Evolutionary conservation across 2,329 filamentous ascomycete species (phyloP).

Genomic region (Exserohilum rostratum): DNA sequence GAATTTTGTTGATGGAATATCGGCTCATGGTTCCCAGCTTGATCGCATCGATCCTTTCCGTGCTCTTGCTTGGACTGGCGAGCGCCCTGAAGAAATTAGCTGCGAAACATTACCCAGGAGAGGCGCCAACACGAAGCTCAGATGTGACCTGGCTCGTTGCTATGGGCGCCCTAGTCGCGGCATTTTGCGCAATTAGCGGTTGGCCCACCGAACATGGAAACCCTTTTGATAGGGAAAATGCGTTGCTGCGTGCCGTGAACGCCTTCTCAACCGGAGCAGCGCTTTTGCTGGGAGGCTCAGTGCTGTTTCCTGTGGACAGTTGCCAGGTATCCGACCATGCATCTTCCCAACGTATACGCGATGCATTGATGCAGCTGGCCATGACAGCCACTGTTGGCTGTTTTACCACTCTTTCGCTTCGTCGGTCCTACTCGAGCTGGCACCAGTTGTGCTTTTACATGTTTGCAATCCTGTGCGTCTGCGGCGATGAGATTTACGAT

Average conservation of each 20-base stretch:
- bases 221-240: conserved; percentile 10
- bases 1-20: conserved; percentile 35
- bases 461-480: conserved; percentile 15
- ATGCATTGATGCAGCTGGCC: conserved; percentile 13
- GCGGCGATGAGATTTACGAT: conserved; percentile 8
- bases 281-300: conserved; percentile 22
- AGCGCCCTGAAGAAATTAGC: conserved; percentile 20
- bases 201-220: conserved; percentile 8
- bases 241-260: conserved; percentile 21
- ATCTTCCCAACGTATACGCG: neutral
- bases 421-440: conserved; percentile 31
- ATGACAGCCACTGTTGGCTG: conserved; percentile 23
- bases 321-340: neutral
- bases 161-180: conserved; percentile 11
- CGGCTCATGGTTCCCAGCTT: conserved; percentile 30
- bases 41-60: conserved; percentile 27
- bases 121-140: neutral
- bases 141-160: conserved; percentile 1
- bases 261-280: conserved; percentile 20
- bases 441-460: conserved; percentile 24
- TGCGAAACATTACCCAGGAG: conserved; percentile 11
- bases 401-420: conserved; percentile 18
- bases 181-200: conserved; percentile 9
- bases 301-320: conserved; percentile 20
- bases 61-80: conserved; percentile 28